Base-by-base conservation (phyloP, 208 protist genomes). In the Trypanosoma caninum region DNA sequence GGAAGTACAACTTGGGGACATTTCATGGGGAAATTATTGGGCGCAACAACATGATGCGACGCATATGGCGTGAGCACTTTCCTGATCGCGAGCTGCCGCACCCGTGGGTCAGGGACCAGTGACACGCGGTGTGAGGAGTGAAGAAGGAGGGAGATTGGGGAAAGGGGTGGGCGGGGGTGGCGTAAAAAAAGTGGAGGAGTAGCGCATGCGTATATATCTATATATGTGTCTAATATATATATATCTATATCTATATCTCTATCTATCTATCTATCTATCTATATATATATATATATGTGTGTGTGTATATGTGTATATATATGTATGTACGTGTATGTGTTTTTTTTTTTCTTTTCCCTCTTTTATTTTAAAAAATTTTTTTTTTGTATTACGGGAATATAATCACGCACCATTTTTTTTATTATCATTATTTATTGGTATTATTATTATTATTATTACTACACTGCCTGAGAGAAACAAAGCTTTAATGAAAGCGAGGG, bases 1-100 rank as follows among this genome's bases (percentile, higher is more conserved):
- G 87, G 84, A 93, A 93, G 74, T 90, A 90, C 59, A 91, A 79
- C 40, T 62, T 93, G 22, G 87, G 87, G 22, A 78, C 84, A 3
- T 84, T 90, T 23, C 75, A 88, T 44, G 83, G 83, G 16, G 83
- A 93, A 42, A 84, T 87, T 23, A 81, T 86, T n/a, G 87, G 73
- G 3, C 72, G 87, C 18, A 87, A 89, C 41, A 90, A 91, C 60
- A 76, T 90, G 41, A 90, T 93, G 81, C 55, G 58, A 14, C 47
- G 70, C 35, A 56, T 93, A 14, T 93, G 87, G 84, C 35, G 56
- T 22, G 87, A 93, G 35, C 82, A 93, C 56, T 91, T 87, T 71
- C 87, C 87, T 7, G 87, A 93, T 20, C 68, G 77, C 2, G 83
- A 90, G 28, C 48, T 93, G 46, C 87, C 83, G 3, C 82, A 93